phyloP scores from a whole-genome alignment of 2,329 filamentous ascomycete species.

The Aspergillus piperis region DNA sequence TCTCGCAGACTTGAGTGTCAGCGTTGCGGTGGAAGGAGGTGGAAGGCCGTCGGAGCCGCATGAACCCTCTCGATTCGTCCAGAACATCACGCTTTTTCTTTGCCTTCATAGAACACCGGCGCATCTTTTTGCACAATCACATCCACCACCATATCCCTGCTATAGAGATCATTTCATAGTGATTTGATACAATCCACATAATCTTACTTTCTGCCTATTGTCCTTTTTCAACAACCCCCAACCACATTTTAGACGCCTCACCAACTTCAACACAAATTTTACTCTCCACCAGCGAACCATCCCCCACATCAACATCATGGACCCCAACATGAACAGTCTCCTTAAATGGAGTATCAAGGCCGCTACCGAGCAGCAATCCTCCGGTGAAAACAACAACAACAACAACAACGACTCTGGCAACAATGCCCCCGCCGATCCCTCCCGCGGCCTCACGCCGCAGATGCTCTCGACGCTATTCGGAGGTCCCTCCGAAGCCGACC shows the following conservation, averaged over 20 bases:
- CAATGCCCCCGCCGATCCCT: conserved; percentile 31
- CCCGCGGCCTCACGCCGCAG: conserved; percentile 63
- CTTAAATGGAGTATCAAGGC: conserved; percentile 77
- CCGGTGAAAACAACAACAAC: conserved; percentile 34
- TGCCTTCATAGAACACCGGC: conserved; percentile 9
- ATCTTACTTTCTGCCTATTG: neutral
- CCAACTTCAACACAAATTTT: conserved; percentile 5
- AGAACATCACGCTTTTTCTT: conserved; percentile 15
- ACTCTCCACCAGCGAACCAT: conserved; percentile 11
- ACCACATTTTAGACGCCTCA: neutral
- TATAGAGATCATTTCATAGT: neutral
- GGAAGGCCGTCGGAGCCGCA: conserved; percentile 27
- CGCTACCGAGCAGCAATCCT: conserved; percentile 46
- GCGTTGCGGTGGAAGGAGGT: conserved; percentile 20
- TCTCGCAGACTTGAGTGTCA: neutral
- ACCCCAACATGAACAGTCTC: conserved; percentile 71
- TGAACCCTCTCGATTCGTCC: conserved; percentile 29
- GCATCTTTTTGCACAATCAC: neutral
- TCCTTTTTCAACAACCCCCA: neutral
- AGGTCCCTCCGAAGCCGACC: conserved; percentile 83
- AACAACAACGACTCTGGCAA: conserved; percentile 32
- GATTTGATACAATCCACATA: neutral
- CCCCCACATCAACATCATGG: conserved; percentile 45
- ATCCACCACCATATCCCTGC: conserved; percentile 5
- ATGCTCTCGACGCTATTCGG: conserved; percentile 74